These are phyloP conservation scores for Wakefieldia striispora DNA, from an alignment of 768 basidiomycete genomes.

Conservation along the genomic window DNA sequence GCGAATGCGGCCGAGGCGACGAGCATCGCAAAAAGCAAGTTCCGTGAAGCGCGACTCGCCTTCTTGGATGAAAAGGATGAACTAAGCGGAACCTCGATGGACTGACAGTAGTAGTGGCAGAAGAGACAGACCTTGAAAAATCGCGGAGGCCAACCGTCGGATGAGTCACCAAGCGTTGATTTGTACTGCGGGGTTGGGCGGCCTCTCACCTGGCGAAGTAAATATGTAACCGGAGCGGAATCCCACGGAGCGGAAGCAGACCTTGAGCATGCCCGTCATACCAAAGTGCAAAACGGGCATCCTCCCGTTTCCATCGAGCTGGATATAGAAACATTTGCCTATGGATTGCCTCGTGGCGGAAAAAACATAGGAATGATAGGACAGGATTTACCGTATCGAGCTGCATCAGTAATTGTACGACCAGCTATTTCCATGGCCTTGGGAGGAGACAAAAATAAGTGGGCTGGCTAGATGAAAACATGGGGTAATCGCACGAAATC, in stretches of 20 bases:
- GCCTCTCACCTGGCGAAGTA: slow-evolving; percentile 42
- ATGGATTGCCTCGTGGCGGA: neutral
- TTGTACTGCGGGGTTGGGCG: slow-evolving; percentile 48
- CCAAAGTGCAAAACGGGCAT: slow-evolving; percentile 77
- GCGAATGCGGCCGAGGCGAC: slow-evolving; percentile 69
- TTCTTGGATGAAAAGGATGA: slow-evolving; percentile 58
- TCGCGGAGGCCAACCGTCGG: slow-evolving; percentile 61
- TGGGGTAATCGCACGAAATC: slow-evolving; percentile 56
- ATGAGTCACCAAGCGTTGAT: slow-evolving; percentile 38
- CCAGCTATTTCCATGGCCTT: slow-evolving; percentile 56
- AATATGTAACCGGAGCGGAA: neutral
- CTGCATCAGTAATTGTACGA: slow-evolving; percentile 45
- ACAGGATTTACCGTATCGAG: slow-evolving; percentile 48
- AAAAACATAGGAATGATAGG: neutral
- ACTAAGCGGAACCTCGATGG: slow-evolving; percentile 39
- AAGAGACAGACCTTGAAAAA: slow-evolving; percentile 53
- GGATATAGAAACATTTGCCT: slow-evolving; percentile 70
- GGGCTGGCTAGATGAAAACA: neutral
- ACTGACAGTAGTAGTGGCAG: neutral
- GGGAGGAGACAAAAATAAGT: slow-evolving; percentile 1
- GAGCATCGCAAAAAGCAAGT: slow-evolving; percentile 70
- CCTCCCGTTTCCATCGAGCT: slow-evolving; percentile 57
- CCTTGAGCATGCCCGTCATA: slow-evolving; percentile 85
- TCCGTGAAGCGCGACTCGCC: slow-evolving; percentile 37
- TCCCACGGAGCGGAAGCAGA: slow-evolving; percentile 16